These are phyloP conservation scores for Funneliformis geosporum DNA, from an alignment of 192 early-diverging fungal species.

Conservation along the genomic window DNA sequence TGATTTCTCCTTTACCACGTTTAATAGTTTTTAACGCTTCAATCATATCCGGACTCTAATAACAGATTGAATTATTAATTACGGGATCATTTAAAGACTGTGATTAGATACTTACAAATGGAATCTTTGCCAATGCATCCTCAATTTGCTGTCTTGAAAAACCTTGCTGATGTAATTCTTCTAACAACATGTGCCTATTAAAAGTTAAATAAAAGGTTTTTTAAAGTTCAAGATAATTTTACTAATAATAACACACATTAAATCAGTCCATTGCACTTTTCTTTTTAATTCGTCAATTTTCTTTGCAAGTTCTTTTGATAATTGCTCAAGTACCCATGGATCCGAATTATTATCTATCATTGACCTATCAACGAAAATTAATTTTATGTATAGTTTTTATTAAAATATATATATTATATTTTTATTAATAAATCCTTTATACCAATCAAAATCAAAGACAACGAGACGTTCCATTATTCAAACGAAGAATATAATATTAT, in stretches of 20 bases:
- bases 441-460: constrained; percentile 75
- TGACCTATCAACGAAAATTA: no score
- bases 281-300: constrained; percentile 32
- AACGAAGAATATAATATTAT: no score
- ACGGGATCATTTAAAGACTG: background rate
- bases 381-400: no score
- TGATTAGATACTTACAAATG: constrained; percentile 41
- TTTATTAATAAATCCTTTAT: constrained; percentile 1
- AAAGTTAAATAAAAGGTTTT: background rate
- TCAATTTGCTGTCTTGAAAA: constrained; percentile 38
- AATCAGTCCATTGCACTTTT: constrained; percentile 61
- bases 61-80: background rate
- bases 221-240: background rate
- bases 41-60: constrained; percentile 50
- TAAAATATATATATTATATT: no score
- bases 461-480: constrained; percentile 40
- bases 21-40: constrained; percentile 48
- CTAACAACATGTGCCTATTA: constrained; percentile 37
- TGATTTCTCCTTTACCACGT: constrained; percentile 46
- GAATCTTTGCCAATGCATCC: constrained; percentile 37
- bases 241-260: constrained; percentile 53
- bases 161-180: constrained; percentile 43
- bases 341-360: constrained; percentile 65
- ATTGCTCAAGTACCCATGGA: constrained; percentile 44
- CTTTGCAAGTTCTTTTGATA: constrained; percentile 41